Evolutionary conservation across 371 early-diverging fungal genomes (phyloP).

Genomic region (Apophysomyces variabilis): DNA sequence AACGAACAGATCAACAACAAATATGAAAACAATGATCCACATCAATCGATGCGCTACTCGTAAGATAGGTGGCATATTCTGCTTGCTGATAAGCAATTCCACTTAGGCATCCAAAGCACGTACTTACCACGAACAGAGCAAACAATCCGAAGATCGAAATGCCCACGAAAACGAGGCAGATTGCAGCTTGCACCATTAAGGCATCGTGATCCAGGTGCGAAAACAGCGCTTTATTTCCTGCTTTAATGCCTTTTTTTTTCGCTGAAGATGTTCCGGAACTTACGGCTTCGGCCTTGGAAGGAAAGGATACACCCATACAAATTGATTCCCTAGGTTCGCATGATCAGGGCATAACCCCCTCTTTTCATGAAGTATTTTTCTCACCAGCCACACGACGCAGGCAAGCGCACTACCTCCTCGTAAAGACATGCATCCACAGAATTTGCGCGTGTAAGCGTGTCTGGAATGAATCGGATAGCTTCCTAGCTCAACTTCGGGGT

Average conservation of each 20-base stretch:
- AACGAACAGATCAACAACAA: constrained; percentile 20
- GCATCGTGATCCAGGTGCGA: constrained; percentile 37
- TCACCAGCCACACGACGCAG: constrained; percentile 29
- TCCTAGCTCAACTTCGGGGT: constrained; percentile 17
- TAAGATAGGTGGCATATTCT: constrained; percentile 20
- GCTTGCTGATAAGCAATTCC: neutral
- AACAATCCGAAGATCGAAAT: constrained; percentile 36
- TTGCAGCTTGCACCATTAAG: constrained; percentile 33
- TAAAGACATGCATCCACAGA: constrained; percentile 32
- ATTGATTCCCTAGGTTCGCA: neutral
- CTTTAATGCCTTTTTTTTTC: neutral
- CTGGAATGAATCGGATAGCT: constrained; percentile 20
- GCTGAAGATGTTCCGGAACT: constrained; percentile 1
- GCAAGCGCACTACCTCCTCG: constrained; percentile 24
- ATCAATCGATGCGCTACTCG: constrained; percentile 22
- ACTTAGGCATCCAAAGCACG: neutral
- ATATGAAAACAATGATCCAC: constrained; percentile 25
- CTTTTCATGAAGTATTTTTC: neutral
- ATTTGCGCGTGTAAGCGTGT: constrained; percentile 31
- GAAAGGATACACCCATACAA: constrained; percentile 3
- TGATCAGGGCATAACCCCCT: neutral
- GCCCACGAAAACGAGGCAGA: constrained; percentile 36
- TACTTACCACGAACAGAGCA: constrained; percentile 32
- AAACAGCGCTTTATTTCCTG: constrained; percentile 32
- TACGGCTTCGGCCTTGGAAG: constrained; percentile 1